Conservation (phyloP, 768 basidiomycete genomes). For the Pleurotus giganteus region DNA sequence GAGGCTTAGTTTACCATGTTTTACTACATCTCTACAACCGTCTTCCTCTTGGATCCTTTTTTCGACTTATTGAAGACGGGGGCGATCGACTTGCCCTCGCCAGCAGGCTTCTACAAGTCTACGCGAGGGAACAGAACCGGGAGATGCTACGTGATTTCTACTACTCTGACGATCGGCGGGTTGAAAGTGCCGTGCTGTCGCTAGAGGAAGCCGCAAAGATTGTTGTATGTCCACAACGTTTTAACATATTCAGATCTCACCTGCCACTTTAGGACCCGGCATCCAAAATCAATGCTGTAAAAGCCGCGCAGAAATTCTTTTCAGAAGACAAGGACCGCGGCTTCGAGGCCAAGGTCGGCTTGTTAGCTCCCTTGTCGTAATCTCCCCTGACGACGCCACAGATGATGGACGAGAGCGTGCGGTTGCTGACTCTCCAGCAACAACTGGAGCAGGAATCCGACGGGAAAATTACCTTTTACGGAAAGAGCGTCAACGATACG, state of each 20-base stretch:
- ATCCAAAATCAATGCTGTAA: slow-evolving; percentile 69
- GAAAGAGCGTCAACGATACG: slow-evolving; percentile 84
- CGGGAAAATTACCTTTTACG: slow-evolving; percentile 77
- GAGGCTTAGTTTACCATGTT: slow-evolving; percentile 85
- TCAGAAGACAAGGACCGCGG: slow-evolving; percentile 88
- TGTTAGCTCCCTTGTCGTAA: too few species aligned
- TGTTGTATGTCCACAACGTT: slow-evolving; percentile 38
- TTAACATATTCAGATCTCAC: not conserved
- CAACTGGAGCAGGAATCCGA: slow-evolving; percentile 84
- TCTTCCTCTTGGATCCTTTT: slow-evolving; percentile 86
- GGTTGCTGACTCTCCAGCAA: slow-evolving; percentile 79
- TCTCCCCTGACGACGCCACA: slow-evolving; percentile 25
- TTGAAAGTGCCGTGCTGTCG: slow-evolving; percentile 88
- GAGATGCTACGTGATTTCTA: slow-evolving; percentile 95
- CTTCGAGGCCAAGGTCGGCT: slow-evolving; percentile 86
- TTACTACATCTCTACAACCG: slow-evolving; percentile 83
- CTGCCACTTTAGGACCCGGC: slow-evolving; percentile 58
- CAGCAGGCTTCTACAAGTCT: slow-evolving; percentile 80
- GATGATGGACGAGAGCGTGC: slow-evolving; percentile 89
- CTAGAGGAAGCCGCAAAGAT: slow-evolving; percentile 78
- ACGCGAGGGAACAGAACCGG: slow-evolving; percentile 85
- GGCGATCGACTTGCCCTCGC: slow-evolving; percentile 74
- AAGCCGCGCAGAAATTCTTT: slow-evolving; percentile 88
- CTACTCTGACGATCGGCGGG: slow-evolving; percentile 93
- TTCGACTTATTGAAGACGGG: slow-evolving; percentile 90